phyloP scores from a whole-genome alignment of 164 flowering plant species.

The Annona squamosa region DNA sequence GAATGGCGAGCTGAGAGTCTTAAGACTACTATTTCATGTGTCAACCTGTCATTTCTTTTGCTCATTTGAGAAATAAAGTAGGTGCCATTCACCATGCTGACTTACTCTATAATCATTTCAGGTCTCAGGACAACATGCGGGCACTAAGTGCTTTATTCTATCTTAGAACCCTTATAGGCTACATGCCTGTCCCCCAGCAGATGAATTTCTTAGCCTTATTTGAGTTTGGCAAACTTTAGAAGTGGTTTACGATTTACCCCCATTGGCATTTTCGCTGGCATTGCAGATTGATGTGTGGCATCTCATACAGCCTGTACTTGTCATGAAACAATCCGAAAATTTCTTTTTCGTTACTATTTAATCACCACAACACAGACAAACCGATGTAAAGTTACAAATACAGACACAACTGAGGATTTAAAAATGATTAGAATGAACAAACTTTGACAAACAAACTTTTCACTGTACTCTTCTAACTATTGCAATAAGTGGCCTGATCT shows the following conservation, averaged over 20 bases:
- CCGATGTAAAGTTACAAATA: background rate
- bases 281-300: background rate
- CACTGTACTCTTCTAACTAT: background rate
- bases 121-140: background rate
- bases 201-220: background rate
- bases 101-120: background rate
- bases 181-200: background rate
- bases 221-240: background rate
- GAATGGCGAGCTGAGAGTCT: too few relatives aligned
- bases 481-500: background rate
- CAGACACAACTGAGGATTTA: background rate
- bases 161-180: too few relatives aligned
- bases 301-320: background rate
- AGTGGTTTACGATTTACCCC: background rate
- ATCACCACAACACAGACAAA: background rate
- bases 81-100: background rate
- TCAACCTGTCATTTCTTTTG: background rate
- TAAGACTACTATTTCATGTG: background rate
- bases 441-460: background rate
- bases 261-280: background rate
- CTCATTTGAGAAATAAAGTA: background rate
- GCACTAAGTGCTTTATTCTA: too few relatives aligned
- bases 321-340: background rate
- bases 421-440: conserved; percentile 3
- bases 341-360: background rate